Percentiles rank a stretch among this genome's conserved stretches.
Conservation (phyloP, 495 filamentous ascomycete species). For the Penicillium herquei region DNA sequence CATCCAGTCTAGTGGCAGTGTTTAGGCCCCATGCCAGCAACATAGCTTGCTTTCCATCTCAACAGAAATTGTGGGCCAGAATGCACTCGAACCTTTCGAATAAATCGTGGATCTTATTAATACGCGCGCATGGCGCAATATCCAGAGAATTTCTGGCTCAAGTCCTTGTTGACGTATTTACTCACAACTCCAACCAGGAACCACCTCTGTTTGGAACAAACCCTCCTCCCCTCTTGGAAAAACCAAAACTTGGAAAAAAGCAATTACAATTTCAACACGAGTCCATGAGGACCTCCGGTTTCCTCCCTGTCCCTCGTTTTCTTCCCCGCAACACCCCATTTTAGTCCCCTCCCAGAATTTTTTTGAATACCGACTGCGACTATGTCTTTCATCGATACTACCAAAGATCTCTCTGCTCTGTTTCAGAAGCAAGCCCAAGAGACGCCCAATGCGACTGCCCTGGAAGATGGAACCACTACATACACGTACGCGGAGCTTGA, state of each 20-base stretch:
- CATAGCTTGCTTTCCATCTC: conserved; percentile 1
- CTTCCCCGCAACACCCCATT: background rate
- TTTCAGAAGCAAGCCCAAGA: conserved; percentile 55
- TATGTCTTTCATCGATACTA: conserved; percentile 59
- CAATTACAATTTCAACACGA: background rate
- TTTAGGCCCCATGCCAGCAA: background rate
- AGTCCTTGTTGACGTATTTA: background rate
- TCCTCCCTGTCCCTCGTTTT: conserved; percentile 1
- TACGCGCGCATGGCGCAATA: background rate
- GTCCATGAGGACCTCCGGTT: background rate
- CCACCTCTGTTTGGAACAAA: background rate
- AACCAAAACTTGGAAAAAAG: background rate
- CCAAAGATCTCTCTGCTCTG: conserved; percentile 60
- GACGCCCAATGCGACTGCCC: conserved; percentile 57
- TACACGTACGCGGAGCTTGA: conserved; percentile 65
- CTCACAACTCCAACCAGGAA: background rate
- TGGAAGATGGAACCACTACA: conserved; percentile 55
- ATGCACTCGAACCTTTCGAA: conserved; percentile 3
- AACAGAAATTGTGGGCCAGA: conserved; percentile 6
- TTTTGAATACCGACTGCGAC: background rate
- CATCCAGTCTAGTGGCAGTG: conserved; percentile 6
- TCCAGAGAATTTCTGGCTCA: background rate
- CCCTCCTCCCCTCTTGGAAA: background rate
- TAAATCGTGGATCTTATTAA: background rate
- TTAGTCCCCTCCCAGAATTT: background rate